Evolutionary conservation across 2,329 filamentous ascomycete species (phyloP), one percentile per base, ranked within the genome.

Genomic region (Hypoxylon sp.): DNA sequence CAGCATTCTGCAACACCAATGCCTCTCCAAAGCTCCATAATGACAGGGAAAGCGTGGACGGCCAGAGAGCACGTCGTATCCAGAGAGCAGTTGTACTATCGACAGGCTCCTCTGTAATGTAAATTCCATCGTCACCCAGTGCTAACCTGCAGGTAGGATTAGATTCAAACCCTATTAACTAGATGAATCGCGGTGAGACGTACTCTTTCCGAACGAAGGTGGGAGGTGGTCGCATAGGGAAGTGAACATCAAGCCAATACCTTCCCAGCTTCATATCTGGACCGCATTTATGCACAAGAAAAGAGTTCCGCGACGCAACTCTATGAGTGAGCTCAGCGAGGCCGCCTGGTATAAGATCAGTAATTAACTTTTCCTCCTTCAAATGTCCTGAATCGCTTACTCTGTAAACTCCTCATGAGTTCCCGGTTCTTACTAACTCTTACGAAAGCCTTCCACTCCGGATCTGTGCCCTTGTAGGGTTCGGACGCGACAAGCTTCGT

Each of bases 361-460:
- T 77, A 43, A 76, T 70, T 70, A 21, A 53, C 71, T 46, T 25
- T 69, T 64, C 45, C 45, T 72, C 51, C 51, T 61, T 67, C 16
- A 62, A 23, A 25, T 7, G 6, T 51, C 19, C 8, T 1, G 8
- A 41, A 9, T 37, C 2, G 27, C 82, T 37, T 70, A 84, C 85
- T 71, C 73, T 81, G 81, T 27, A 90, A 82, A 21, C 79, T 74
- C 16, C 82, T 73, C 23, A 85, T 78, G 8, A 84, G 78, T 45
- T 83, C 76, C 12, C 73, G 75, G 65, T 91, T 83, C 67, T 83
- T 83, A 65, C 83, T 86, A n/a, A 91, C 79, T 59, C 83, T 84
- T 14, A 88, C 73, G 68, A 89, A 91, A 51, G 82, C 80, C 66
- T 82, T 79, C 87, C 87, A 91, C 75, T 91, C 90, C 2, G 88